Evolutionary conservation across 345 rosid genomes (phyloP).

Genomic region (Ailanthus altissimus): DNA sequence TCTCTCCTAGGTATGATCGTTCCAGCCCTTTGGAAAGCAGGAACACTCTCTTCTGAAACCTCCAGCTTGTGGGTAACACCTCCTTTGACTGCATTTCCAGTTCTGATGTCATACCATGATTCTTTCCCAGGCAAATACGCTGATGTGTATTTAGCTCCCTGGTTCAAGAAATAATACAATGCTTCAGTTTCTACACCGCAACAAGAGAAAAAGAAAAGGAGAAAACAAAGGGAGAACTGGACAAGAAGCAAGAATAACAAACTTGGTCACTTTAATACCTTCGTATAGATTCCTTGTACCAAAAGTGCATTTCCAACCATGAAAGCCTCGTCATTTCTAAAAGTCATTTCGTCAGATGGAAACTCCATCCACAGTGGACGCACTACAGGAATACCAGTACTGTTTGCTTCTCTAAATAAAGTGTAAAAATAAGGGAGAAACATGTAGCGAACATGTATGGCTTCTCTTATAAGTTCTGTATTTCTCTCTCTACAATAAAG

Average conservation of each 20-base stretch:
- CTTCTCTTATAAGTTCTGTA: slow-evolving; percentile 82
- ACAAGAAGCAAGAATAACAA: slow-evolving; percentile 12
- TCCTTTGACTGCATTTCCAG: slow-evolving; percentile 65
- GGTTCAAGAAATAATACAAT: slow-evolving; percentile 18
- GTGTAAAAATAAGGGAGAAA: slow-evolving; percentile 94
- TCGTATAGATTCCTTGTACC: slow-evolving; percentile 89
- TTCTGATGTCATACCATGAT: slow-evolving; percentile 84
- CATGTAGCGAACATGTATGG: slow-evolving; percentile 81
- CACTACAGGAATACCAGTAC: slow-evolving; percentile 75
- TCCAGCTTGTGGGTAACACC: slow-evolving; percentile 69
- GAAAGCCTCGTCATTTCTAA: slow-evolving; percentile 88
- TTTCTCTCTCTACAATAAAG: slow-evolving; percentile 69
- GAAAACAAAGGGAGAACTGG: slow-evolving; percentile 4
- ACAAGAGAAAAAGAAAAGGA: background rate
- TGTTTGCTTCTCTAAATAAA: slow-evolving; percentile 91
- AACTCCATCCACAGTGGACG: slow-evolving; percentile 99
- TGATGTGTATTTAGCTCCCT: slow-evolving; percentile 69
- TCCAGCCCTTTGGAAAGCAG: slow-evolving; percentile 97
- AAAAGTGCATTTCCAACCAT: slow-evolving; percentile 91
- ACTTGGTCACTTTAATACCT: slow-evolving; percentile 47
- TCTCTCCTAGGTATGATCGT: slow-evolving; percentile 92
- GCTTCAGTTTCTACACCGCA: slow-evolving; percentile 3
- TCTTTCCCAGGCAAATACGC: slow-evolving; percentile 93
- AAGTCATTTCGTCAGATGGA: slow-evolving; percentile 83
- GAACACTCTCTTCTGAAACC: slow-evolving; percentile 79